Conservation (phyloP, 2,329 filamentous ascomycete genomes). For the Huntiella moniliformis region DNA sequence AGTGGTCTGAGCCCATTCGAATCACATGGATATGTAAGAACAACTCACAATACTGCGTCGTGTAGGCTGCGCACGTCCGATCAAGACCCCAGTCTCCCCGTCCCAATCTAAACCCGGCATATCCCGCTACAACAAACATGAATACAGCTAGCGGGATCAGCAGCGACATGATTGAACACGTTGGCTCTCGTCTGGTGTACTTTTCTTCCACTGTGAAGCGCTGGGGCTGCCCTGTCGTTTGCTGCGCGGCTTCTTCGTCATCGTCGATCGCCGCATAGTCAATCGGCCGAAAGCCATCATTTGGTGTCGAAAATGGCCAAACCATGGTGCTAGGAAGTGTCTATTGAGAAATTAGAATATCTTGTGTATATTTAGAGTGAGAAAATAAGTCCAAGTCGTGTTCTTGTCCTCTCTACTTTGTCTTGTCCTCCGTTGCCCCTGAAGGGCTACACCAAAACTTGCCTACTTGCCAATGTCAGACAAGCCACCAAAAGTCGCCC, state of each 20-base stretch:
- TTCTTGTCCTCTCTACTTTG: too few relatives aligned
- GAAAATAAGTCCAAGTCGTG: too few relatives aligned
- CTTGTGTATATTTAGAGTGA: too few relatives aligned
- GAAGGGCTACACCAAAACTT: too few relatives aligned
- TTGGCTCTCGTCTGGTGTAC: neutral
- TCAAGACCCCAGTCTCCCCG: constrained; percentile 13
- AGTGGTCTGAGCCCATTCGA: neutral
- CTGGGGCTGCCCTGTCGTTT: neutral
- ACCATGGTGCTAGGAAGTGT: too few relatives aligned
- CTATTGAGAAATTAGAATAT: too few relatives aligned
- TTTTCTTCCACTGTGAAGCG: neutral
- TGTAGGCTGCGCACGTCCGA: constrained; percentile 17
- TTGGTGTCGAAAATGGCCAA: constrained; percentile 2
- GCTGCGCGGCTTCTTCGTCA: constrained; percentile 9
- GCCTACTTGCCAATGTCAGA: too few relatives aligned
- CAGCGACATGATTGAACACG: constrained; percentile 6
- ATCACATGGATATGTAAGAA: neutral
- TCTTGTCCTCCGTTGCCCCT: too few relatives aligned
- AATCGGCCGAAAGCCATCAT: constrained; percentile 10
- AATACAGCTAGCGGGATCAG: constrained; percentile 9
- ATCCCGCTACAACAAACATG: constrained; percentile 13
- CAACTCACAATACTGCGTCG: constrained; percentile 22
- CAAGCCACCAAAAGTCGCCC: too few relatives aligned
- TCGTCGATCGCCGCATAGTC: constrained; percentile 1
- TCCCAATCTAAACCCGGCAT: constrained; percentile 13